phyloP scores from a whole-genome alignment of 1,284 basidiomycete genomes.

The Macrocystidia cucumis region DNA sequence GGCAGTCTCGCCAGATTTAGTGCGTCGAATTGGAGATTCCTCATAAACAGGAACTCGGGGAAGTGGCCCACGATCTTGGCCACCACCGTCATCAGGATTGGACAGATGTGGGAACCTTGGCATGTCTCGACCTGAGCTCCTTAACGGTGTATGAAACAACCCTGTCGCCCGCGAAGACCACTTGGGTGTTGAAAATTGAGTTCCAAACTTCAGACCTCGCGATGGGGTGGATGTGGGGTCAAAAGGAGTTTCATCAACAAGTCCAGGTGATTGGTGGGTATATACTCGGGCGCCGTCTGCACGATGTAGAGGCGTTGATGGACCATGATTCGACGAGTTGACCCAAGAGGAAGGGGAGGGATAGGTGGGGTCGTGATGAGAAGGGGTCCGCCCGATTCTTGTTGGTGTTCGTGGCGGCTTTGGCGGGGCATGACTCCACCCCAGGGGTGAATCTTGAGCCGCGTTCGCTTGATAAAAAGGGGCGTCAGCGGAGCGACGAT shows the following conservation, averaged over 20 bases:
- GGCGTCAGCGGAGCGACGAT: constrained; percentile 34
- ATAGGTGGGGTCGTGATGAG: constrained; percentile 17
- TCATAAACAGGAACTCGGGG: constrained; percentile 19
- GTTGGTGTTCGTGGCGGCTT: constrained; percentile 38
- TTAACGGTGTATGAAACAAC: constrained; percentile 43
- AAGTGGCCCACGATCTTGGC: constrained; percentile 14
- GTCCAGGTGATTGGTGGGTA: constrained; percentile 27
- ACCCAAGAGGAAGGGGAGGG: constrained; percentile 39
- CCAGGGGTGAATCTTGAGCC: constrained; percentile 44
- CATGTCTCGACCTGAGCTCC: constrained; percentile 17
- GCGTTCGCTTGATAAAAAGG: constrained; percentile 43
- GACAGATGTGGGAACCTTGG: constrained; percentile 20
- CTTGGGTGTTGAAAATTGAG: constrained; percentile 53
- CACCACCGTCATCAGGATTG: constrained; percentile 21
- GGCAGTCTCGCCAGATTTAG: constrained; percentile 12
- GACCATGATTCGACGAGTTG: constrained; percentile 33
- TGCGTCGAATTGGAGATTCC: constrained; percentile 27
- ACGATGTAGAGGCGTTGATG: constrained; percentile 41
- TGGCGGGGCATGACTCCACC: constrained; percentile 27
- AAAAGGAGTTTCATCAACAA: constrained; percentile 45
- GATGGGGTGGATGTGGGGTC: constrained; percentile 72
- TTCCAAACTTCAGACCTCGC: constrained; percentile 52
- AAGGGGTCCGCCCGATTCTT: constrained; percentile 19
- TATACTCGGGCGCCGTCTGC: constrained; percentile 38
- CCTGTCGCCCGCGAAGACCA: constrained; percentile 33